A percentile compares a stretch with the other conserved stretches of the same genome.
These are phyloP conservation scores for Prunus davidiana DNA, from an alignment of 306 rosid species.

Conservation along the genomic window DNA sequence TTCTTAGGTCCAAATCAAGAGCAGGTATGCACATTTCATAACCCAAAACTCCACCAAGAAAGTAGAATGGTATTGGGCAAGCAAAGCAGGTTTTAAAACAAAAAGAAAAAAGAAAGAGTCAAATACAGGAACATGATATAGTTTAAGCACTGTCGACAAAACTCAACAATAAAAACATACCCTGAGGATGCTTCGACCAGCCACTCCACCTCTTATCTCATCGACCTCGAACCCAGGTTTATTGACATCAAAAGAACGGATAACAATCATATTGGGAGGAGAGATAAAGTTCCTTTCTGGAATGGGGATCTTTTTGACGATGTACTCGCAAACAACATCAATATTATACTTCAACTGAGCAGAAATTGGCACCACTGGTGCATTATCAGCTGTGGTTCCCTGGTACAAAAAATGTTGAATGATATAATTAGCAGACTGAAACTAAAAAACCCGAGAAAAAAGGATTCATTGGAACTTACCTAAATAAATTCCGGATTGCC, in stretches of 20 bases:
- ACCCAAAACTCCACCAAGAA: neutral
- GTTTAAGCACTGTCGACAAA: neutral
- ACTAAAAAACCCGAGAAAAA: neutral
- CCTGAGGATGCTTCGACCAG: conserved; percentile 87
- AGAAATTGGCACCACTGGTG: conserved; percentile 83
- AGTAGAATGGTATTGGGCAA: too few relatives aligned
- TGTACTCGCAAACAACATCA: conserved; percentile 83
- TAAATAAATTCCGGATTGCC: conserved; percentile 70
- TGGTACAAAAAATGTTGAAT: conserved; percentile 19
- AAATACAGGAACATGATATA: conserved; percentile 39
- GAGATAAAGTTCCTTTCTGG: conserved; percentile 82
- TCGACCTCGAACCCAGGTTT: conserved; percentile 88
- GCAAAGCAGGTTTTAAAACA: neutral
- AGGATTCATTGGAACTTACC: conserved; percentile 34
- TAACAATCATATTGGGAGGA: conserved; percentile 87
- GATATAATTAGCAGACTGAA: neutral
- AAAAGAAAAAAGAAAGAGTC: conserved; percentile 3
- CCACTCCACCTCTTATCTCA: conserved; percentile 87
- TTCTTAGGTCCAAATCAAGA: neutral
- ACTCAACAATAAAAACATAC: conserved; percentile 35
- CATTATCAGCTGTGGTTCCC: conserved; percentile 89
- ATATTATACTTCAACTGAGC: conserved; percentile 85
- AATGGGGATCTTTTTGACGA: conserved; percentile 78
- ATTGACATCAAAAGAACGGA: conserved; percentile 87
- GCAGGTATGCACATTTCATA: neutral